Evolutionary conservation across 768 basidiomycete genomes (phyloP), one percentile per base, ranked within the genome.

Genomic region (Agaricus sinodeliciosus): DNA sequence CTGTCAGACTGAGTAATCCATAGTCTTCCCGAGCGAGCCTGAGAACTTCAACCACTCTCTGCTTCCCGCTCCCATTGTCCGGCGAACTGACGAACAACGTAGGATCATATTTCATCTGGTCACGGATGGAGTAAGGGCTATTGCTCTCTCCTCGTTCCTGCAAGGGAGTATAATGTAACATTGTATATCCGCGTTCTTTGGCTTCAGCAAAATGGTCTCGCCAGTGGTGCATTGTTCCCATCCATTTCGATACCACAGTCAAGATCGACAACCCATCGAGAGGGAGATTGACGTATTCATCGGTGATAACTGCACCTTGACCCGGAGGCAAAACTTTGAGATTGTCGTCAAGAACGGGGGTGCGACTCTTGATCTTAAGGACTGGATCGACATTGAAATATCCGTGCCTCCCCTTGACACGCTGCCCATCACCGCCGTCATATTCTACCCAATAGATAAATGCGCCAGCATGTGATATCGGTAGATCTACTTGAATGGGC

Each of bases 311-410:
- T 6, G 85, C 87, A 13, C 77, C 75, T 16, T 76, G 67, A 8
- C 68, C 63, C 16, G 80, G 72, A 6, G 80, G 69, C 6, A 90
- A 73, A 31, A 82, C 75, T 36, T 65, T 67, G 25, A 74, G 66
- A 39, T 80, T 74, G 4, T 71, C 42, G 31, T 80, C 79, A 46
- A 98, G 79, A 58, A 98, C 87, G 36, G 80, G 74, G 1, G 85
- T 75, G 35, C 95, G 85, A 4, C 80, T 74, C 59, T 85, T 90
- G 52, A 79, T 72, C 50, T 77, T 82, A 56, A 99, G 82, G 54
- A 92, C 74, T 19, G 95, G 95, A 62, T 98, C 95, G 57, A 99
- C 83, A 68, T 95, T 95, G 71, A 99, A 97, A 72, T 92, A 98
- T 6, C 94, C 94, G 58, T 90, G 83, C 47, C 90, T 81, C 45